Base-by-base conservation (phyloP, 208 protist genomes). In the Trypanosomatidae sp. region DNA sequence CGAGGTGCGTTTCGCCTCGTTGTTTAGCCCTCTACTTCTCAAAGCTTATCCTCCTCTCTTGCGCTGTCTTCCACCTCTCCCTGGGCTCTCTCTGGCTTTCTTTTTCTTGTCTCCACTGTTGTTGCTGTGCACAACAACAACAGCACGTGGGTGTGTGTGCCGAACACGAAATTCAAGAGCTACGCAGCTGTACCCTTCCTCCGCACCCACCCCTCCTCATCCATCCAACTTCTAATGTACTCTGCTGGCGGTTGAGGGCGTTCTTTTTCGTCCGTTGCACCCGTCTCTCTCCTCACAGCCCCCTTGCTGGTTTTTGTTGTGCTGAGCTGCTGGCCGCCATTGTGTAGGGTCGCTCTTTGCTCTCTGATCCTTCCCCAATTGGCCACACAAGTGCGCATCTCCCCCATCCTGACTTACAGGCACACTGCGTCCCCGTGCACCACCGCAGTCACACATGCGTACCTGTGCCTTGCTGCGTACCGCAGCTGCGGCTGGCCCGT, bases 401-500 rank as follows among this genome's bases (percentile, higher is more conserved):
- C 62, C n/a, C 9, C 33, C 62, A 9, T 15, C 15, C 17, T 17
- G 13, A 17, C 3, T 41, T 28, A 19, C 43, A 49, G 2, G 25
- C 6, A 22, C 36, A 46, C 33, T 44, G 33, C 25, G 25, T 17
- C 15, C 3, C 15, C 25, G 6, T 53, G n/a, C 33, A 28, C 41
- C 12, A 39, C 9, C 25, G 44, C 62, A 6, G 25, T 4, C 17
- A 10, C 25, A 43, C 33, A 77, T 76, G 62, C 73, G 66, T 25
- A 49, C 73, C 25, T 69, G 71, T 41, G 65, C 60, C 39, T 25
- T 33, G 6, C 25, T 73, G 22, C 77, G 76, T 64, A 33, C 73
- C 47, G 64, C 76, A 19, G 59, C 69, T 9, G 60, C 66, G 25
- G 44, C 69, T 33, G 28, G 56, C 53, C 19, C 73, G 4, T 55